Base-by-base conservation (phyloP, 176 grass and related monocot species). In the Triticum turgidum region DNA sequence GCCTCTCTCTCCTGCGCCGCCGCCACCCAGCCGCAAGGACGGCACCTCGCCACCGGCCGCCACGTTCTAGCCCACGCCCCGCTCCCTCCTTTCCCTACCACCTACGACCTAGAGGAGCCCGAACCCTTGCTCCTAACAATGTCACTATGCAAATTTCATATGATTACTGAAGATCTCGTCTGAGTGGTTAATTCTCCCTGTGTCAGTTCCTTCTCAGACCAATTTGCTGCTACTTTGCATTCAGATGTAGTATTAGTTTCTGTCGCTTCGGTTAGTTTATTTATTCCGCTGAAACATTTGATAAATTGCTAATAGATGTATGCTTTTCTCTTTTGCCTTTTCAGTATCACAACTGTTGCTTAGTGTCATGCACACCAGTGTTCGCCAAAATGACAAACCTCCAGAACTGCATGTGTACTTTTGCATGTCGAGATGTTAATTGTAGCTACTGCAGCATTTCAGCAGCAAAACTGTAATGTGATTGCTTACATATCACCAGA, bases 371-470 rank as follows among this genome's bases (percentile, higher is more conserved):
- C 70, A 42, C 70, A 73, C 8, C 20, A 61, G 58, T 44, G n/a
- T 73, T 73, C 24, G 39, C 21, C 11, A 27, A 73, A 73, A 47
- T 73, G 70, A 73, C 21, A 73, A 73, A 42, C 69, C 69, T 72
- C 69, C 37, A 72, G 39, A 72, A 42, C 7, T 41, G 21, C 21
- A 72, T 72, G 39, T 72, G 37, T 72, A 72, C 37, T 72, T 72
- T 42, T 72, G 37, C 69, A 72, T 39, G 37, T 12, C n/a, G 45
- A 25, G 2, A 73, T 73, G 70, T 45, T 45, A 73, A 73, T 47
- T 41, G n/a, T 45, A 73, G 39, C 39, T 73, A 45, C 39, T 73
- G 38, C 70, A 47, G 39, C n/a, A 47, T 73, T 73, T 73, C 11
- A 73, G 70, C 39, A 73, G 22, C 70, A 45, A 47, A 45, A 45